phyloP scores from a whole-genome alignment of 139 green algal genomes.

The Deuterostichococcus epilithicus region DNA sequence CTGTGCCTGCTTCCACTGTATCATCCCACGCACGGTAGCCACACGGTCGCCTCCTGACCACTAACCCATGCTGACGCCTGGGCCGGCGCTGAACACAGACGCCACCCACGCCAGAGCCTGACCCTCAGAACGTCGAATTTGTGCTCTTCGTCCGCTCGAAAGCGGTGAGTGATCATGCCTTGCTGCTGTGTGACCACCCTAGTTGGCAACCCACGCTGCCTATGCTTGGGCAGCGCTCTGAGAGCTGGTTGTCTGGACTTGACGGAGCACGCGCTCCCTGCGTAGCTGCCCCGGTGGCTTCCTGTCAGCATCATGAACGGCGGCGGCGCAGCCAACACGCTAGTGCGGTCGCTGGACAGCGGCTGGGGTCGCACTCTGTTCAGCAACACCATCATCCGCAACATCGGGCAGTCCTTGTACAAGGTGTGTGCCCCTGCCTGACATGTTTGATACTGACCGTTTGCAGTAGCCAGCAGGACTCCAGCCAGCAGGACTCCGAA shows the following conservation, averaged over 20 bases:
- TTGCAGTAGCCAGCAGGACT: too few species aligned
- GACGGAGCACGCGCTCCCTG: background rate
- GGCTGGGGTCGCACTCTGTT: slow-evolving; percentile 14
- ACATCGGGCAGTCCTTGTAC: slow-evolving; percentile 1
- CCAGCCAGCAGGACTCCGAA: too few species aligned
- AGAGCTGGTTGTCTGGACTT: background rate
- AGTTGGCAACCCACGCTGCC: too few species aligned
- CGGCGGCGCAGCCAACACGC: slow-evolving; percentile 1
- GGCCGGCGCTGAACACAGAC: background rate
- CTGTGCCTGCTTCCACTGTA: too few species aligned
- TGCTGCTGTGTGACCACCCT: too few species aligned
- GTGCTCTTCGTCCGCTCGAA: slow-evolving; percentile 4
- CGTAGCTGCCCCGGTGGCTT: slow-evolving; percentile 3
- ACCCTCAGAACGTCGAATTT: slow-evolving; percentile 15
- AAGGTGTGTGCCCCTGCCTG: slow-evolving; percentile 7
- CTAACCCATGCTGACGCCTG: too few species aligned
- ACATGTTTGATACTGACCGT: too few species aligned
- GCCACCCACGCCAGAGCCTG: slow-evolving; percentile 5
- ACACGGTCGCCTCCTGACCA: too few species aligned
- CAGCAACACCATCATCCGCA: slow-evolving; percentile 7
- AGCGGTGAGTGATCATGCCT: background rate
- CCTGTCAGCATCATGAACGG: slow-evolving; percentile 17
- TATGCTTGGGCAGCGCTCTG: too few species aligned
- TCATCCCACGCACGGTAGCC: too few species aligned
- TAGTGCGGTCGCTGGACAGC: slow-evolving; percentile 9